Evolutionary conservation across 805 yeast species (phyloP), one percentile per base, ranked within the genome.

Genomic region (Grigorovia transvaalensis): DNA sequence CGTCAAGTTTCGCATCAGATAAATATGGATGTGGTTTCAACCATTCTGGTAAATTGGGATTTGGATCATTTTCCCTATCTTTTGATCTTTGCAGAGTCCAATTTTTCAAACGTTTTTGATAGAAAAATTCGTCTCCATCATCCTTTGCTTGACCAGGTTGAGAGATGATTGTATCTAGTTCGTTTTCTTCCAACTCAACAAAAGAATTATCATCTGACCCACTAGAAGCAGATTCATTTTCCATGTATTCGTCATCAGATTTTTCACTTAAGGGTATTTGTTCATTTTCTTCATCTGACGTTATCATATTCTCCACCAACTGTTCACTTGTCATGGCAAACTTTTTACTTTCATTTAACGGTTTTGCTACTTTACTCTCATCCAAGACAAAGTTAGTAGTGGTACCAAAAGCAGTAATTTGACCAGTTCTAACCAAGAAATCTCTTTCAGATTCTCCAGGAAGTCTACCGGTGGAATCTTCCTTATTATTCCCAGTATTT

Each of bases 321-420:
- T 62, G 64, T 41, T 57, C 58, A 46, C 53, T 55, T 1, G 62
- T 61, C 41, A 51, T 46, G 17, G 56, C 59, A 19, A 47, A 52
- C 18, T 17, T 46, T 13, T 13, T 7, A 18, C 17, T 15, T 15
- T 38, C 33, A 18, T 41, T 5, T 13, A 17, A 49, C 42, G 52
- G 8, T 51, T 42, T 41, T 23, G 40, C 2, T 23, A 23, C 42
- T 13, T 44, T 18, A 18, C 9, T 48, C 13, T 29, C 23, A 18
- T 50, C 64, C 9, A 62, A 11, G 5, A 51, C 74, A 58, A 88
- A 85, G 1, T 80, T 82, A 44, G 75, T 73, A 19, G 79, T 69
- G 33, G 79, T 78, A 11, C 96, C 95, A 72, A 93, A 93, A 0
- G 98, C 98, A 0, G 99, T 93, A 51, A 89, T 80, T 64, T 88